Conservation (phyloP, 2,329 filamentous ascomycete genomes). For the Fusarium verrucosum region DNA sequence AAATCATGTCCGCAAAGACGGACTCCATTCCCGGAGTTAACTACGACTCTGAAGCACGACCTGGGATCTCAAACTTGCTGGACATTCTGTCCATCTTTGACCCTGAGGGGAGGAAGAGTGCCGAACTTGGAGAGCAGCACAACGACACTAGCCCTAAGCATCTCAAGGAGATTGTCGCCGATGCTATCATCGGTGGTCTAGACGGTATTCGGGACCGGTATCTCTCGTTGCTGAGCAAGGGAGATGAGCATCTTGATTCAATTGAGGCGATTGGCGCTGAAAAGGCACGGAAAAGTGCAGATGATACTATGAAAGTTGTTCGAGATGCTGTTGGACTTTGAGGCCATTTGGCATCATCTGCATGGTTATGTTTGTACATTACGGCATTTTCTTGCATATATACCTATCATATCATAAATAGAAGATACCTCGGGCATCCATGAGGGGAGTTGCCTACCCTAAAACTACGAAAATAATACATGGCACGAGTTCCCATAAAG, state of each 20-base stretch:
- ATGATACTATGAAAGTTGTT: constrained; percentile 64
- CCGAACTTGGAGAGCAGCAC: constrained; percentile 53
- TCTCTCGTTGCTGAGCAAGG: constrained; percentile 57
- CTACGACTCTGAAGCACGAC: constrained; percentile 75
- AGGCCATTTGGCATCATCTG: background rate
- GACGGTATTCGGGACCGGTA: constrained; percentile 66
- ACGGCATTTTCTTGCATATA: background rate
- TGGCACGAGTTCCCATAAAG: background rate
- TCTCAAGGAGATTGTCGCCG: constrained; percentile 65
- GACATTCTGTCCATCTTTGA: constrained; percentile 80
- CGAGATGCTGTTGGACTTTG: constrained; percentile 61
- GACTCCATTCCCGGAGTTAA: constrained; percentile 74
- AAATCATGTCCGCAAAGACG: constrained; percentile 79
- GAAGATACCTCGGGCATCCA: background rate
- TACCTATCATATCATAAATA: too few species aligned
- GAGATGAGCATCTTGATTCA: constrained; percentile 63
- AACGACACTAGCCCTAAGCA: constrained; percentile 50
- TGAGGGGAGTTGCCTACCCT: background rate
- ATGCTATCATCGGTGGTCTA: constrained; percentile 64
- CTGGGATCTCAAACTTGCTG: constrained; percentile 88
- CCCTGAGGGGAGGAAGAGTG: constrained; percentile 50
- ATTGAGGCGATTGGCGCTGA: constrained; percentile 67
- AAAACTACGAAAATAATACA: background rate
- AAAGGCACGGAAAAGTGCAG: constrained; percentile 70
- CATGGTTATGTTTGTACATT: background rate